Base-by-base conservation (phyloP, 371 early-diverging fungal genomes). In the Mucor irregularis region DNA sequence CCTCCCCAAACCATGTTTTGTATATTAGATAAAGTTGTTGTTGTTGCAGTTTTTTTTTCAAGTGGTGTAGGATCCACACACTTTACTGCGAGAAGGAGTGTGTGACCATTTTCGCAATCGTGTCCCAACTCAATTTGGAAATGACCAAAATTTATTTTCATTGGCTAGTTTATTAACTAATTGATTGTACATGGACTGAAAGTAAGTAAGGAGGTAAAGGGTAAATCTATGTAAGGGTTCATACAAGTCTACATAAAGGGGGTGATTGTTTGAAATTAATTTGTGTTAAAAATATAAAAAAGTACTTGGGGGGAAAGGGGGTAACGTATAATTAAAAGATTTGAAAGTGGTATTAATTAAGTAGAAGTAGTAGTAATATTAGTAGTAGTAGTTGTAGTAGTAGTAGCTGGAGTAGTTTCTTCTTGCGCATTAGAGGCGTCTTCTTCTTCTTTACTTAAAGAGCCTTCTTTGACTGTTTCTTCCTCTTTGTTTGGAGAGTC, bases 1-100 rank as follows among this genome's bases (percentile, higher is more conserved):
- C 81, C 80, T 25, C 83, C 85, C 85, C 85, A 85, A 42, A 73
- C 83, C 85, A 85, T 85, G 21, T 33, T 66, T 56, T 58, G 1
- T 38, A 7, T 53, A n/a, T 50, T 29, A 19, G 21, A 28, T 14
- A 26, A 45, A 37, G 31, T 14, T 17, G 7, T 5, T 14, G 7
- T 35, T 35, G n/a, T 13, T 34, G 35, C n/a, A n/a, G n/a, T n/a
- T 5, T 34, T 34, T 34, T 34, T 34, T 9, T 34, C n/a, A 14
- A n/a, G 10, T 34, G 11, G 35, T 9, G 11, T 10, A n/a, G 35
- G 35, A 34, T 14, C n/a, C 35, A 34, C n/a, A 11, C n/a, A 14
- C 4, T n/a, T n/a, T 34, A 34, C n/a, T 34, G 35, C n/a, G n/a
- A n/a, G n/a, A n/a, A n/a, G n/a, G n/a, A n/a, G n/a, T n/a, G n/a